Conservation (phyloP, 2,329 filamentous ascomycete species). For the Pyrenophora graminea region DNA sequence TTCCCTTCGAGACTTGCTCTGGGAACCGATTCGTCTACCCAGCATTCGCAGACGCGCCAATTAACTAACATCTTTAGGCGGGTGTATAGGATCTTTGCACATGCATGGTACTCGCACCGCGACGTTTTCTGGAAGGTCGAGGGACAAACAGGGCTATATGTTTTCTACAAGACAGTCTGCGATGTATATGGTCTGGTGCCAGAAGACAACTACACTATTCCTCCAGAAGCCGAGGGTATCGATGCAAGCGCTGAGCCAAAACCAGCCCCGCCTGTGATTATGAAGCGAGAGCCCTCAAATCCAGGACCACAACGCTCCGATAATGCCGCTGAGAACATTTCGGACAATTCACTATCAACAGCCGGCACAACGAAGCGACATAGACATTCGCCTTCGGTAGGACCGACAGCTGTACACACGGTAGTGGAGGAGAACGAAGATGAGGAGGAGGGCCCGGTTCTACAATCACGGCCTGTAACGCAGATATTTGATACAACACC, state of each 20-base stretch:
- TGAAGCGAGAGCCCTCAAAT: constrained; percentile 43
- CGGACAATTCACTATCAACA: constrained; percentile 56
- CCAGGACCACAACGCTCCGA: constrained; percentile 27
- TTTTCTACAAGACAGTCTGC: constrained; percentile 96
- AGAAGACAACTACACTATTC: constrained; percentile 93
- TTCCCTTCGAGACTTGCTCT: constrained; percentile 83
- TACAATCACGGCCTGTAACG: constrained; percentile 18
- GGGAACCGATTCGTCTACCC: constrained; percentile 49
- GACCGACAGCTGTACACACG: constrained; percentile 73
- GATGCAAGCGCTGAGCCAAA: constrained; percentile 52
- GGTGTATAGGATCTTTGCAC: constrained; percentile 94
- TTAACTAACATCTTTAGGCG: constrained; percentile 93
- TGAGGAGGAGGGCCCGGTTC: constrained; percentile 49
- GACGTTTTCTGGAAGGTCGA: constrained; percentile 96
- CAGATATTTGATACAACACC: constrained; percentile 24
- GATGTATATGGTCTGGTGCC: constrained; percentile 88
- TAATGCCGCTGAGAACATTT: constrained; percentile 28
- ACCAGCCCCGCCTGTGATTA: constrained; percentile 35
- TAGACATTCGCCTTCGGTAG: constrained; percentile 78
- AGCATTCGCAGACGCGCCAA: constrained; percentile 70
- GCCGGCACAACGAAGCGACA: constrained; percentile 80
- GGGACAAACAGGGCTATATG: constrained; percentile 85
- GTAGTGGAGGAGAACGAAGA: constrained; percentile 85
- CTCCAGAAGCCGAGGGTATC: constrained; percentile 86
- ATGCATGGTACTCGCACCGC: constrained; percentile 97